A percentile compares a stretch with the other conserved stretches of the same genome.
Conservation (phyloP, 208 protist genomes). For the Trypanosoma scelopori region DNA sequence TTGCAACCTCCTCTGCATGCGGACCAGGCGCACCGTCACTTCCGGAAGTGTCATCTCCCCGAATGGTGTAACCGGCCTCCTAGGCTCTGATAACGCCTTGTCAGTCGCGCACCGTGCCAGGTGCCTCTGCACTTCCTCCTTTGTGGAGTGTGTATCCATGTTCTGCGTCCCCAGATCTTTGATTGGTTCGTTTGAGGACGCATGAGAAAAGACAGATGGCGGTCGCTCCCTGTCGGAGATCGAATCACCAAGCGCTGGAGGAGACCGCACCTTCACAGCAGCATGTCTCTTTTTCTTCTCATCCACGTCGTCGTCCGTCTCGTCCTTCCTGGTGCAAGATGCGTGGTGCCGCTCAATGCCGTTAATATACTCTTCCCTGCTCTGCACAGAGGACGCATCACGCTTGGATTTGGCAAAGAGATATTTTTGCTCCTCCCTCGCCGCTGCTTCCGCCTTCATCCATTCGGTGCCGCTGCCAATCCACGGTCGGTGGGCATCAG, state of each 20-base stretch:
- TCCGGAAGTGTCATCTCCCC: slow-evolving; percentile 53
- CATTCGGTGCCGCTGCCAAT: slow-evolving; percentile 41
- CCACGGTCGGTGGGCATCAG: slow-evolving; percentile 51
- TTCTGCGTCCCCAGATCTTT: slow-evolving; percentile 59
- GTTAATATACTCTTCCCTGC: slow-evolving; percentile 2
- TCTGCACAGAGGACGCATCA: background rate
- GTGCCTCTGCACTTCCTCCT: slow-evolving; percentile 51
- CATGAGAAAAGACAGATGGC: slow-evolving; percentile 80
- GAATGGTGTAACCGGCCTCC: slow-evolving; percentile 2
- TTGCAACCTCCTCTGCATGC: slow-evolving; percentile 39
- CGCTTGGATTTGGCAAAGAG: slow-evolving; percentile 21
- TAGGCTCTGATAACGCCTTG: slow-evolving; percentile 38
- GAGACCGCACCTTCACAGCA: background rate
- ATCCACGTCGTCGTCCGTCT: background rate
- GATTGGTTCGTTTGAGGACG: slow-evolving; percentile 70
- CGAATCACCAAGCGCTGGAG: background rate
- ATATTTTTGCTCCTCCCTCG: slow-evolving; percentile 30
- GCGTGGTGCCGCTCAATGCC: slow-evolving; percentile 18
- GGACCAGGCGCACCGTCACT: slow-evolving; percentile 45
- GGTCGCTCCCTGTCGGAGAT: slow-evolving; percentile 17
- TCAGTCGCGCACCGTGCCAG: slow-evolving; percentile 38
- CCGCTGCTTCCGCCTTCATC: slow-evolving; percentile 19
- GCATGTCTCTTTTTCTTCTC: background rate
- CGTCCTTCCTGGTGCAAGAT: background rate
- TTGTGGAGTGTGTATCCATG: slow-evolving; percentile 50